Evolutionary conservation across 2,329 filamentous ascomycete genomes (phyloP).

Genomic region (Trichoderma aggressivum): DNA sequence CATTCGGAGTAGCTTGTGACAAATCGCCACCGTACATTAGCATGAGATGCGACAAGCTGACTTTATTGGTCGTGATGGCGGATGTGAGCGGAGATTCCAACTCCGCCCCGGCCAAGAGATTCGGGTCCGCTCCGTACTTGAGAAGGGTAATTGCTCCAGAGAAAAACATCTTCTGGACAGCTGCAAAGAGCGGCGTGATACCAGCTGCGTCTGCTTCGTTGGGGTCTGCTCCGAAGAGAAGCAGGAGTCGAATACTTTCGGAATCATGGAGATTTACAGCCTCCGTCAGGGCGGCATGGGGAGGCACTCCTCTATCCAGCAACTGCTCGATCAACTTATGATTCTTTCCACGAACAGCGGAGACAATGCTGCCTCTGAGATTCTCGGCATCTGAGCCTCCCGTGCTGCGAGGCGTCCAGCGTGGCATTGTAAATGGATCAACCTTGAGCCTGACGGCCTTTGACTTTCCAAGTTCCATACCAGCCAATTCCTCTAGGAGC

Average conservation of each 20-base stretch:
- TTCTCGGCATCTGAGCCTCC: slow-evolving; percentile 20
- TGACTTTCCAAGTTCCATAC: background rate
- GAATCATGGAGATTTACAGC: slow-evolving; percentile 49
- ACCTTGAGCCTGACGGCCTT: slow-evolving; percentile 39
- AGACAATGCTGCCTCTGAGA: slow-evolving; percentile 41
- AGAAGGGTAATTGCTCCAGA: slow-evolving; percentile 57
- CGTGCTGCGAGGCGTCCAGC: slow-evolving; percentile 41
- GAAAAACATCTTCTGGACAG: slow-evolving; percentile 51
- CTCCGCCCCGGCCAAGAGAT: slow-evolving; percentile 47
- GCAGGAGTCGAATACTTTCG: slow-evolving; percentile 53
- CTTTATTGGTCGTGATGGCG: slow-evolving; percentile 49
- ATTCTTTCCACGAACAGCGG: slow-evolving; percentile 55
- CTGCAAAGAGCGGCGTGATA: slow-evolving; percentile 49
- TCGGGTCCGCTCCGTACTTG: slow-evolving; percentile 62
- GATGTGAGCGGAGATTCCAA: slow-evolving; percentile 54
- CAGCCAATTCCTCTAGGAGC: slow-evolving; percentile 1
- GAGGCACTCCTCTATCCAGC: slow-evolving; percentile 54
- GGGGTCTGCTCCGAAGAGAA: slow-evolving; percentile 56
- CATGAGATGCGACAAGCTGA: slow-evolving; percentile 56
- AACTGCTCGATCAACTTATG: slow-evolving; percentile 56
- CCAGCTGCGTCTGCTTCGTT: slow-evolving; percentile 49
- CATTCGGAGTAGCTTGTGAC: slow-evolving; percentile 50
- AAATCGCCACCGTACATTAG: slow-evolving; percentile 60
- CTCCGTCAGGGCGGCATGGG: slow-evolving; percentile 50
- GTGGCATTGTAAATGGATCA: slow-evolving; percentile 50